These are phyloP conservation scores for Aspergillus quadrilineatus DNA, from an alignment of 2,329 filamentous ascomycete genomes.

Conservation along the genomic window DNA sequence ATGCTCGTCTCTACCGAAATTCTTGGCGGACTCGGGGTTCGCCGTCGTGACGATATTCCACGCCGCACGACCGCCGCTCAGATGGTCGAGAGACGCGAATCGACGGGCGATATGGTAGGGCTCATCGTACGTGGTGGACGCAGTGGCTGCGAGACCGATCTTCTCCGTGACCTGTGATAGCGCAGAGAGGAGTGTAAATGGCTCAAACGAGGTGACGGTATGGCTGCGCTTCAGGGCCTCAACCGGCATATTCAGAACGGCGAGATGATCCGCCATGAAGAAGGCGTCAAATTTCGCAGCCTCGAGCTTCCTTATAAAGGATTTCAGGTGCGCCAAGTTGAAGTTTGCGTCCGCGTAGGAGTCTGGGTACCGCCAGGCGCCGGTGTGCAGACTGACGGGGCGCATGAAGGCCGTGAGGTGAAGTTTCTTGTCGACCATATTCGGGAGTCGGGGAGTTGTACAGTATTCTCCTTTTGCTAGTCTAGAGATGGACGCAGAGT, in stretches of 20 bases:
- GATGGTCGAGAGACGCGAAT: constrained; percentile 53
- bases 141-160: constrained; percentile 54
- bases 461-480: no score
- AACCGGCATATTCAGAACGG: constrained; percentile 57
- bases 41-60: constrained; percentile 58
- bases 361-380: constrained; percentile 58
- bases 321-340: constrained; percentile 54
- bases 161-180: constrained; percentile 50
- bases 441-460: background rate
- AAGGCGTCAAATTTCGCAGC: constrained; percentile 57
- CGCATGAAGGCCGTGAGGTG: constrained; percentile 62
- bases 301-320: constrained; percentile 56
- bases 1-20: constrained; percentile 54
- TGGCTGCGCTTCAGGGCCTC: constrained; percentile 59
- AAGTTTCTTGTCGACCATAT: constrained; percentile 33
- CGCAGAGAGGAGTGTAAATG: constrained; percentile 54
- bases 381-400: constrained; percentile 56
- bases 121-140: constrained; percentile 54
- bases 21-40: constrained; percentile 54
- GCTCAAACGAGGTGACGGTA: constrained; percentile 59
- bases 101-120: constrained; percentile 55
- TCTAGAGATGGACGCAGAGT: background rate
- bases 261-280: constrained; percentile 58
- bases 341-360: constrained; percentile 59
- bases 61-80: constrained; percentile 51